Evolutionary conservation across 2,329 filamentous ascomycete species (phyloP), one percentile per base, ranked within the genome.

Genomic region (Aureobasidium zeae): DNA sequence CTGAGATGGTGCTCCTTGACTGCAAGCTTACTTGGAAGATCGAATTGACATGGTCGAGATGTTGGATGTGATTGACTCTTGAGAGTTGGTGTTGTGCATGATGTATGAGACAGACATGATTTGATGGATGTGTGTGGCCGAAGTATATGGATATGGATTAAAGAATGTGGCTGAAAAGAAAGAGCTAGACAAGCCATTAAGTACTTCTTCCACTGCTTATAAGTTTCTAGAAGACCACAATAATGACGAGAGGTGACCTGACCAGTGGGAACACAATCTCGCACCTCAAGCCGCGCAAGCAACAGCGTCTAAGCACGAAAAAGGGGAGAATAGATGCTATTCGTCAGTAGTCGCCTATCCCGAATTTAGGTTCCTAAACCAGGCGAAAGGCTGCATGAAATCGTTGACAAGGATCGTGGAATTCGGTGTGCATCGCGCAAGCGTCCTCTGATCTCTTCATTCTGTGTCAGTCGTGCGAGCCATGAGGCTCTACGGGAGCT

Each of bases 401-500:
- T 5, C 9, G 12, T 10, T n/a, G 9, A 22, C 28, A 22, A 8
- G 22, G 39, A 43, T 43, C 39, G 39, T 21, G 20, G 8, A 43
- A 34, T 34, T 9, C 28, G 13, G 25, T 16, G 22, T 20, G 39
- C 16, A 43, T 43, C 39, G 30, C 2, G 17, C 3, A n/a, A n/a
- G n/a, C n/a, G n/a, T n/a, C n/a, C n/a, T n/a, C n/a, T n/a, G n/a
- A n/a, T n/a, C n/a, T n/a, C n/a, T n/a, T n/a, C n/a, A n/a, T n/a
- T n/a, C n/a, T n/a, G 11, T 15, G 21, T 6, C 22, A 33, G 29
- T 28, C 24, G 28, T 42, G 38, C 30, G 16, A 20, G 6, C n/a
- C 26, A 43, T 20, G 39, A 43, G 39, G 39, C 39, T 43, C 39
- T 43, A 26, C 39, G 39, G 30, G 31, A 43, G 11, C 39, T 28